Evolutionary conservation across 495 filamentous ascomycete genomes (phyloP).

Genomic region (Pseudevernia furfuracea): DNA sequence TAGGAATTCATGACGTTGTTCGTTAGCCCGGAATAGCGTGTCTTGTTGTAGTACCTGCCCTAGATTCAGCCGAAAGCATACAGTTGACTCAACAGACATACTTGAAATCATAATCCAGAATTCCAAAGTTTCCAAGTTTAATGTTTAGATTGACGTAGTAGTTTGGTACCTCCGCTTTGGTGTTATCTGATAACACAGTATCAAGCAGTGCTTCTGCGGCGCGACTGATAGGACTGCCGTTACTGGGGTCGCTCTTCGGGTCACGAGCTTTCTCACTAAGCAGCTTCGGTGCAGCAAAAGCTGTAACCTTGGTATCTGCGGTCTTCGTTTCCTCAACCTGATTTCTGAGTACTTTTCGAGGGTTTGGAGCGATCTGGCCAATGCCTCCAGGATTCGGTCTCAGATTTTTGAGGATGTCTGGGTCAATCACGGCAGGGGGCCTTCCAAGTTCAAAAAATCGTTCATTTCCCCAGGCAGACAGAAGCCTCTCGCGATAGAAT

Average conservation of each 20-base stretch:
- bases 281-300: slow-evolving; percentile 70
- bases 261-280: slow-evolving; percentile 71
- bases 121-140: slow-evolving; percentile 33
- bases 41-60: slow-evolving; percentile 82
- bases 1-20: slow-evolving; percentile 96
- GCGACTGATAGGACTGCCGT: slow-evolving; percentile 51
- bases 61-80: not conserved
- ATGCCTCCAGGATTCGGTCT: slow-evolving; percentile 51
- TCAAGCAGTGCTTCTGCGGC: slow-evolving; percentile 52
- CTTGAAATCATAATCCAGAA: slow-evolving; percentile 97
- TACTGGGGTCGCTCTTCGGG: slow-evolving; percentile 20
- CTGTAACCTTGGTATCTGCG: slow-evolving; percentile 41
- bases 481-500: slow-evolving; percentile 77
- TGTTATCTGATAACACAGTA: slow-evolving; percentile 53
- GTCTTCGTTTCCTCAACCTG: slow-evolving; percentile 73
- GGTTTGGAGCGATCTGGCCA: slow-evolving; percentile 69
- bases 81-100: slow-evolving; percentile 36
- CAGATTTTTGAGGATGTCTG: slow-evolving; percentile 59
- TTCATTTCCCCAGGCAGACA: slow-evolving; percentile 84
- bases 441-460: slow-evolving; percentile 75
- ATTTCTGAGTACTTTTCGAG: slow-evolving; percentile 63
- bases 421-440: slow-evolving; percentile 69
- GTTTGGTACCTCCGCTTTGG: slow-evolving; percentile 63
- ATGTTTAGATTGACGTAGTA: slow-evolving; percentile 41
- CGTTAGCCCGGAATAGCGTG: slow-evolving; percentile 80